These are phyloP conservation scores for Mucor velutinosus DNA, from an alignment of 371 early-diverging fungal species.

Conservation along the genomic window DNA sequence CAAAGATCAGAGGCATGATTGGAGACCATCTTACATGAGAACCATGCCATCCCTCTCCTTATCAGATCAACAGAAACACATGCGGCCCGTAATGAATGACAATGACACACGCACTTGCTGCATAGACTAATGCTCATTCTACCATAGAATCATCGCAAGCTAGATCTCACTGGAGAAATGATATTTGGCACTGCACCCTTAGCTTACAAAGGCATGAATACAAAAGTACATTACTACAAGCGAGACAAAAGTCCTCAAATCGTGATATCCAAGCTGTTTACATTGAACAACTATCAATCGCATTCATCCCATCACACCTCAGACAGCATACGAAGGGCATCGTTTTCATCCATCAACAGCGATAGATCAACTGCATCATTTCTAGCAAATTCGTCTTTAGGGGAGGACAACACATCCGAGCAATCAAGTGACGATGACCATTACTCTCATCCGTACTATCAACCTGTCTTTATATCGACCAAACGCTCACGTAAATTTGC, in stretches of 20 bases:
- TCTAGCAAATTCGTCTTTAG: conserved; percentile 27
- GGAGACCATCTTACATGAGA: conserved; percentile 36
- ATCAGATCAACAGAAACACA: conserved; percentile 22
- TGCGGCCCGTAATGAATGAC: conserved; percentile 19
- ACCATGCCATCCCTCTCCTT: conserved; percentile 31
- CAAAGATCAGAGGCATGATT: conserved; percentile 33
- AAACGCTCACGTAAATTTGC: conserved; percentile 58
- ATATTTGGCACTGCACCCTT: conserved; percentile 72
- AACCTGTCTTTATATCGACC: conserved; percentile 19
- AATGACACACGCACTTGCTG: not conserved
- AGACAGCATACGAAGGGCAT: conserved; percentile 49
- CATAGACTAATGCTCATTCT: not conserved
- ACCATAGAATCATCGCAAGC: conserved; percentile 38
- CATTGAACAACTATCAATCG: conserved; percentile 33
- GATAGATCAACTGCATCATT: conserved; percentile 59
- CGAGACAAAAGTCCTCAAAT: conserved; percentile 60
- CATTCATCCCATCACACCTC: not conserved
- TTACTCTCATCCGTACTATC: conserved; percentile 25
- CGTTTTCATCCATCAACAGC: conserved; percentile 64
- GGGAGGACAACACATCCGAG: conserved; percentile 38
- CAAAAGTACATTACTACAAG: conserved; percentile 62
- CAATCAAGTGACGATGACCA: conserved; percentile 50
- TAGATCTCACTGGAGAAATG: conserved; percentile 62
- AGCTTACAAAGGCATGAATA: conserved; percentile 70
- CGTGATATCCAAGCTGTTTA: conserved; percentile 64